A percentile compares a stretch with the other conserved stretches of the same genome.
These are phyloP conservation scores for Lentinula raphanica DNA, from an alignment of 768 basidiomycete species.

Conservation along the genomic window DNA sequence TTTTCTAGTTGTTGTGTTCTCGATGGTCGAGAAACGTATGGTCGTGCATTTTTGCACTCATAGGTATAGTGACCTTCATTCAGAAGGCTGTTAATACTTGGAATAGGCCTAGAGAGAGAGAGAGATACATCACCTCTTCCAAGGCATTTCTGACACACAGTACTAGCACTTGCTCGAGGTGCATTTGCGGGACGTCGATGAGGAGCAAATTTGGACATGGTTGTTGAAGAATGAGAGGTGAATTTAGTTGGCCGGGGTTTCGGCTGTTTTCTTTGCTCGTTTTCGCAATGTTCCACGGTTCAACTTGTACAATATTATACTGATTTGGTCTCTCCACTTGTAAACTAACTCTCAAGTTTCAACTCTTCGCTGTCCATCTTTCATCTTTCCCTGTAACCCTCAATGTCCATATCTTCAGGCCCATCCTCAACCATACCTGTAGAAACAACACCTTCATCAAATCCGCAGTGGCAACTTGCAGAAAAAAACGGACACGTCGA, in stretches of 20 bases:
- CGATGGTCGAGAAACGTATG: constrained; percentile 87
- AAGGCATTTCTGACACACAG: constrained; percentile 82
- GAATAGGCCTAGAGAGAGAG: background rate
- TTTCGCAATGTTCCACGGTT: background rate
- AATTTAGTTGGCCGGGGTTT: no score
- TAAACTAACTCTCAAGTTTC: no score
- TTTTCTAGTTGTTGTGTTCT: constrained; percentile 83
- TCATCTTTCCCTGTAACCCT: no score
- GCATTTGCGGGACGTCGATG: constrained; percentile 58
- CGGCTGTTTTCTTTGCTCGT: background rate
- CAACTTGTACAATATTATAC: no score
- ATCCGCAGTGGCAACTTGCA: background rate
- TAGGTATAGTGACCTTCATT: constrained; percentile 81
- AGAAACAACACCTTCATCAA: background rate
- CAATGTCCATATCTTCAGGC: constrained; percentile 2
- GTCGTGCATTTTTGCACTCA: constrained; percentile 77
- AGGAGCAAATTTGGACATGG: constrained; percentile 80
- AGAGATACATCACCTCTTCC: constrained; percentile 49
- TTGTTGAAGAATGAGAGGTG: background rate
- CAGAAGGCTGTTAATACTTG: background rate
- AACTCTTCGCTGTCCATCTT: background rate
- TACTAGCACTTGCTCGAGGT: constrained; percentile 59
- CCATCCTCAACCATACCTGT: background rate
- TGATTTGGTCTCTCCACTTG: no score
- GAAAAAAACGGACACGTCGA: constrained; percentile 1